A percentile compares a stretch with the other conserved stretches of the same genome.
These are phyloP conservation scores for Cucurbita maxima DNA, from an alignment of 306 rosid species.

Conservation along the genomic window DNA sequence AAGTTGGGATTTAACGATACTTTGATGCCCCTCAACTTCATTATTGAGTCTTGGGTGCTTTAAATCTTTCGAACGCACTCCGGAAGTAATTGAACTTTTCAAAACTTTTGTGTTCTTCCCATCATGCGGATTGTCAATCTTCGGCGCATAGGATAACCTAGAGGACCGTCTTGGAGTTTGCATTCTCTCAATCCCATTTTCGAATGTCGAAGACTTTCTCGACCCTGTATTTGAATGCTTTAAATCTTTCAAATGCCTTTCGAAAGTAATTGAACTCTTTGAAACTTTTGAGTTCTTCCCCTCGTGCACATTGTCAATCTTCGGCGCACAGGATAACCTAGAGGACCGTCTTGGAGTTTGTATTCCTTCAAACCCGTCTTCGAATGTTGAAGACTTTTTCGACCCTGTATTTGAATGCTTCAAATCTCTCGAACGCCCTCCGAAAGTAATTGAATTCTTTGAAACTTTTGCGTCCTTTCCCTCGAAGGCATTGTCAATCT, in stretches of 20 bases:
- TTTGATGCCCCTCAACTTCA: slow-evolving; percentile 2
- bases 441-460: slow-evolving; percentile 8
- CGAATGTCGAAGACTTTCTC: slow-evolving; percentile 20
- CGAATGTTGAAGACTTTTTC: slow-evolving; percentile 20
- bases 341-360: slow-evolving; percentile 28
- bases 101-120: neutral
- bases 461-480: neutral
- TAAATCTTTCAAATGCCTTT: neutral
- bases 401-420: neutral
- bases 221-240: neutral
- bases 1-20: slow-evolving; percentile 16
- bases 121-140: neutral
- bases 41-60: neutral
- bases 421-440: neutral
- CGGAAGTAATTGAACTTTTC: slow-evolving; percentile 7
- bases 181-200: slow-evolving; percentile 6
- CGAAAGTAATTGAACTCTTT: slow-evolving; percentile 8
- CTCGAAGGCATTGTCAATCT: neutral
- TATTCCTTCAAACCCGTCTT: slow-evolving; percentile 7
- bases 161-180: slow-evolving; percentile 28
- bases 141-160: slow-evolving; percentile 15
- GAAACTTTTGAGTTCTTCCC: neutral
- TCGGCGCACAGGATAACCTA: slow-evolving; percentile 15
- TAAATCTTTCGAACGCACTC: neutral
- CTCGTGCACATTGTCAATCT: neutral